Evolutionary conservation across 495 filamentous ascomycete species (phyloP), one percentile per base, ranked within the genome.

Genomic region (Xylaria acuta): DNA sequence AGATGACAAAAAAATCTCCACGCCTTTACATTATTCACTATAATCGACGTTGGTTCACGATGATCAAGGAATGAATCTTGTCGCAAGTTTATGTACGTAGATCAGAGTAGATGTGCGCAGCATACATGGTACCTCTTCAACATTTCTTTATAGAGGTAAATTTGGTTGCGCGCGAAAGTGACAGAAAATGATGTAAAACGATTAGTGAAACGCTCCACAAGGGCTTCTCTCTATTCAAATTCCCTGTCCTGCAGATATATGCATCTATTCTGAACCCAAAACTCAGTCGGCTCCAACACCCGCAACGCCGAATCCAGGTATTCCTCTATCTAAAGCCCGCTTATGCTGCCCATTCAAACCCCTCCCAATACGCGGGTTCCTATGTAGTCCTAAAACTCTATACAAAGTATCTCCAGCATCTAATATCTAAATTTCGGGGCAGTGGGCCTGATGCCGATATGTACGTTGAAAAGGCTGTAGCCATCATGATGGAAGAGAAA

Each of bases 291-390:
- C 18, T 18, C 14, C 36, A 62, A 16, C 18, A 5, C 59, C 60
- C 38, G 5, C 22, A 64, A 64, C 60, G 60, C 60, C 60, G 11
- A 38, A 60, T 22, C 20, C 20, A 11, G 6, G 20, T 18, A 16
- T 64, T 16, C 22, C 60, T 64, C 41, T 65, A 34, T 65, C 41
- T 65, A 41, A 65, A 60, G 58, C 58, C 34, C 34, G 34, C 34
- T n/a, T 38, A 18, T 14, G 18, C 32, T 59, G 20, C 58, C 18
- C 58, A 60, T 22, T 9, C 30, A 59, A 59, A 59, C 3, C 2
- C 20, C 7, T 59, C 56, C 8, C 32, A 40, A 12, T 30, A 18
- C 5, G 16, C 36, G n/a, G 41, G 18, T 45, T 45, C 41, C 18
- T 45, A 45, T 16, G 41, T 43, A 27, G 1, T 14, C 60, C 14